phyloP scores from a whole-genome alignment of 306 rosid genomes.

The Sophora flavescens region DNA sequence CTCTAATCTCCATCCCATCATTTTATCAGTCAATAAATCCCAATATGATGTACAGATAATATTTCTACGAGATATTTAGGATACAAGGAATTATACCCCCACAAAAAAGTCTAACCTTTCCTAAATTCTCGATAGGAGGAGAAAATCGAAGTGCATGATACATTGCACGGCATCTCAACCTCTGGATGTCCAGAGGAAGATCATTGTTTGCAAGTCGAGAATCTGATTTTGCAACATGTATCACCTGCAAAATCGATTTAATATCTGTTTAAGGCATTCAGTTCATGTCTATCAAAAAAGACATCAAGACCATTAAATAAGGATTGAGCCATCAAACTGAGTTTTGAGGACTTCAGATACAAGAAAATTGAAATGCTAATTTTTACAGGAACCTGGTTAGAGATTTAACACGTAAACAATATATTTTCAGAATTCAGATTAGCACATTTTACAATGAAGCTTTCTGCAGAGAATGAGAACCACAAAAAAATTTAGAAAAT shows the following conservation, averaged over 20 bases:
- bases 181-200: slow-evolving; percentile 86
- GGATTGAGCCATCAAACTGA: slow-evolving; percentile 19
- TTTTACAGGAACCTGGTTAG: slow-evolving; percentile 31
- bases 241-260: slow-evolving; percentile 65
- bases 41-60: slow-evolving; percentile 9
- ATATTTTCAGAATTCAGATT: slow-evolving; percentile 23
- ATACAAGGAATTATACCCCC: slow-evolving; percentile 5
- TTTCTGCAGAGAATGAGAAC: slow-evolving; percentile 41
- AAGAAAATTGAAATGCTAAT: slow-evolving; percentile 32
- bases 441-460: slow-evolving; percentile 31
- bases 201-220: slow-evolving; percentile 95
- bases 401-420: slow-evolving; percentile 28
- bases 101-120: slow-evolving; percentile 71
- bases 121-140: slow-evolving; percentile 81
- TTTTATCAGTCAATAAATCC: slow-evolving; percentile 35
- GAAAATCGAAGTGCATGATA: slow-evolving; percentile 88
- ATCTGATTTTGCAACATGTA: slow-evolving; percentile 93
- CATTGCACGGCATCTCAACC: slow-evolving; percentile 90
- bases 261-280: slow-evolving; percentile 39
- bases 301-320: slow-evolving; percentile 24
- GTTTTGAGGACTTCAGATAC: slow-evolving; percentile 21
- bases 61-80: slow-evolving; percentile 16
- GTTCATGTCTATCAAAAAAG: not conserved
- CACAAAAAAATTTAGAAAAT: slow-evolving; percentile 32
- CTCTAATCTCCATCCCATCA: slow-evolving; percentile 26